Percentiles rank a stretch among this genome's conserved stretches.
These are phyloP conservation scores for Aspergillus aculeatinus DNA, from an alignment of 2,329 filamentous ascomycete species.

Conservation along the genomic window DNA sequence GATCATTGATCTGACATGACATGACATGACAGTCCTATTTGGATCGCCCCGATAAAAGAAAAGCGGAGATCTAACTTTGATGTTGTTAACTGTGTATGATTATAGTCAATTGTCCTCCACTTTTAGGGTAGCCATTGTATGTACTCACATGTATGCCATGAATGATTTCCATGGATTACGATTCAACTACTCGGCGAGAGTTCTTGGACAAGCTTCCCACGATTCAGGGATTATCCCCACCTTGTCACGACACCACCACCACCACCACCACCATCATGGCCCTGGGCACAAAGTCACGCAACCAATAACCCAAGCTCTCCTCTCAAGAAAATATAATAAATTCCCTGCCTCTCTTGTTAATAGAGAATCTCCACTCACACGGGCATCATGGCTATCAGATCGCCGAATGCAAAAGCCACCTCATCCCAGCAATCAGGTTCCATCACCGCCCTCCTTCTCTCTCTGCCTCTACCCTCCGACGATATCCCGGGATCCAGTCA, in stretches of 20 bases:
- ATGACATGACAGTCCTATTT: background rate
- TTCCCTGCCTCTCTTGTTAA: too few relatives aligned
- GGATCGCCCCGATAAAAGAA: background rate
- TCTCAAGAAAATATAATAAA: background rate
- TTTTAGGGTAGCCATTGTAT: background rate
- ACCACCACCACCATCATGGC: background rate
- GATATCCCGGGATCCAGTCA: background rate
- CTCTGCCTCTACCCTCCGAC: background rate
- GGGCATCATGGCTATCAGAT: background rate
- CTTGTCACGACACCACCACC: conserved; percentile 2
- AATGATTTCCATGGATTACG: background rate
- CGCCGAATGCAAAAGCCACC: background rate
- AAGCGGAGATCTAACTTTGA: background rate
- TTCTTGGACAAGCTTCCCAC: conserved; percentile 24
- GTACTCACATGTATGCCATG: background rate
- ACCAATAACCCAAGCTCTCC: conserved; percentile 2
- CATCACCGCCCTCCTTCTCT: background rate
- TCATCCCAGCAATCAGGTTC: conserved; percentile 9
- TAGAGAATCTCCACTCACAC: background rate
- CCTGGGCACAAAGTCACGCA: background rate
- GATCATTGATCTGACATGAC: background rate
- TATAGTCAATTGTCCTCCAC: background rate
- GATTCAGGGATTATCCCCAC: conserved; percentile 23
- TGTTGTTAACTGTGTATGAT: background rate
- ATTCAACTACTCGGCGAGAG: conserved; percentile 5